These are phyloP conservation scores for Tolypocladium pustulatum DNA, from an alignment of 2,329 filamentous ascomycete species.

Conservation along the genomic window DNA sequence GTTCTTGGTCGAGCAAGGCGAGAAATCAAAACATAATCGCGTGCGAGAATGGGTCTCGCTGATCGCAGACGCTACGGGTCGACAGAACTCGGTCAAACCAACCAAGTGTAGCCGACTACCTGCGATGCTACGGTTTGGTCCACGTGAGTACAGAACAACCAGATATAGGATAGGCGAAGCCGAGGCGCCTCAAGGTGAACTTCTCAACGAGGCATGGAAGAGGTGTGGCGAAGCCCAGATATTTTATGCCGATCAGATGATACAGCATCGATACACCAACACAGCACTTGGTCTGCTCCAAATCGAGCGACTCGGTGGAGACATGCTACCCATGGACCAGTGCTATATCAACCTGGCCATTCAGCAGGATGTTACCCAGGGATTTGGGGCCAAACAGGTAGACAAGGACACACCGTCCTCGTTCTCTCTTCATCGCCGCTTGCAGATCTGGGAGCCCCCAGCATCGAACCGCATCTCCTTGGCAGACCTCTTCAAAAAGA, in stretches of 20 bases:
- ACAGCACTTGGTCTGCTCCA: neutral
- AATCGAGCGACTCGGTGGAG: neutral
- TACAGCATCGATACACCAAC: neutral
- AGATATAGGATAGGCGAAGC: neutral
- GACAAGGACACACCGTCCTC: neutral
- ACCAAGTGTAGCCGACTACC: neutral
- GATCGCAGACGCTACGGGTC: neutral
- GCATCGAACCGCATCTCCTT: neutral
- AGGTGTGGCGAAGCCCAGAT: neutral
- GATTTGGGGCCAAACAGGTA: no score
- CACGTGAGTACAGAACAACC: neutral
- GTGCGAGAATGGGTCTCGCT: neutral
- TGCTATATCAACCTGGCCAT: neutral
- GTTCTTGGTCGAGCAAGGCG: neutral
- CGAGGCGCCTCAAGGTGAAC: neutral
- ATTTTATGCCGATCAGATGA: neutral
- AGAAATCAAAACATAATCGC: neutral
- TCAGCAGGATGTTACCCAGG: neutral
- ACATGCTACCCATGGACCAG: neutral
- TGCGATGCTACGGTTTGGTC: neutral
- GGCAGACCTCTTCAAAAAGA: neutral
- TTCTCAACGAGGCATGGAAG: neutral
- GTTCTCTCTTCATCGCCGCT: neutral
- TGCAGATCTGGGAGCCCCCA: neutral
- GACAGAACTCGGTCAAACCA: neutral